Evolutionary conservation across 768 basidiomycete species (phyloP).

Genomic region (Mycena galericulata): DNA sequence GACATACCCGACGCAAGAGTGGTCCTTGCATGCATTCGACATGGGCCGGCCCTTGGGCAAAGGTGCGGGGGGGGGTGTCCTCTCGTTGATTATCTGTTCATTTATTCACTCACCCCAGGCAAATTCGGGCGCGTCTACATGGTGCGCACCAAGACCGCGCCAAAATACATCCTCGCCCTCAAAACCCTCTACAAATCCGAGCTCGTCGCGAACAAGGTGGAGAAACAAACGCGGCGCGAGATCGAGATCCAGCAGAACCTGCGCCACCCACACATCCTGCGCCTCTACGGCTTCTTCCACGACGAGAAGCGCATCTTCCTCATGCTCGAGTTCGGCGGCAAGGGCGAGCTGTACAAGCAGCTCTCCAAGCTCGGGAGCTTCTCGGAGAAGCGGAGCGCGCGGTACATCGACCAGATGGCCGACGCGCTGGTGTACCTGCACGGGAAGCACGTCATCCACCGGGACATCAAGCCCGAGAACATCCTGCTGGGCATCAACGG

Average conservation of each 20-base stretch:
- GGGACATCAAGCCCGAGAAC: conserved; percentile 99
- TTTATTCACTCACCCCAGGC: conserved; percentile 60
- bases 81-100: neutral
- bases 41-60: conserved; percentile 98
- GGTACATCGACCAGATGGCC: conserved; percentile 98
- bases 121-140: conserved; percentile 99
- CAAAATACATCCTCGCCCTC: conserved; percentile 94
- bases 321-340: conserved; percentile 97
- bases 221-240: conserved; percentile 97
- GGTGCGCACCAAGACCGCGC: conserved; percentile 90
- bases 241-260: conserved; percentile 99
- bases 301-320: conserved; percentile 98
- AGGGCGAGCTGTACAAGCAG: conserved; percentile 97
- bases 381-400: conserved; percentile 87
- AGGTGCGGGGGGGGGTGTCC: conserved; percentile 34
- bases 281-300: conserved; percentile 97
- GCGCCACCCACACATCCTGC: conserved; percentile 93
- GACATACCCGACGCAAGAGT: conserved; percentile 81
- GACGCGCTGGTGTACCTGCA: conserved; percentile 95
- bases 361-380: conserved; percentile 88
- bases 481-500: conserved; percentile 93
- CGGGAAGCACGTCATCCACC: conserved; percentile 96
- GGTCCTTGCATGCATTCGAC: conserved; percentile 89
- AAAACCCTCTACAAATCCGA: conserved; percentile 98
- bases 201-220: conserved; percentile 90